A percentile compares a stretch with the other conserved stretches of the same genome.
Conservation (phyloP, 495 filamentous ascomycete genomes). For the Bacidia gigantensis region DNA sequence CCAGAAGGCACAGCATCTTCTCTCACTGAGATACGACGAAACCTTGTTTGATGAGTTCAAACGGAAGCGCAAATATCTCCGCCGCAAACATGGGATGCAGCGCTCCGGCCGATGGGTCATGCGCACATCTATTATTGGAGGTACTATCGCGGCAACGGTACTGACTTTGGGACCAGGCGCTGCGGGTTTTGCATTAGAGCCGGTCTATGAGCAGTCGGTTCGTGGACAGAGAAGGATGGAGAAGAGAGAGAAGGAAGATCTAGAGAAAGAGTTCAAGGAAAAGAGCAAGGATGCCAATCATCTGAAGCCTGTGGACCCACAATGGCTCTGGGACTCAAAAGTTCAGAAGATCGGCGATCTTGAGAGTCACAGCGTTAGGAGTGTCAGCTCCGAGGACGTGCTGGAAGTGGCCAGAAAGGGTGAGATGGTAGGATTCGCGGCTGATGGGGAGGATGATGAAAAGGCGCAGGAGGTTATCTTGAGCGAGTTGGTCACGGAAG, state of each 20-base stretch:
- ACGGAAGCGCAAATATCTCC: slow-evolving; percentile 4
- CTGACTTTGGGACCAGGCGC: slow-evolving; percentile 13
- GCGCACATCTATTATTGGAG: slow-evolving; percentile 8
- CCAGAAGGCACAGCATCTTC: background rate
- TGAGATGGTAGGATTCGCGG: too few species aligned
- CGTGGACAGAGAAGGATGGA: slow-evolving; percentile 1
- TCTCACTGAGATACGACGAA: slow-evolving; percentile 7
- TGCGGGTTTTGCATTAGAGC: slow-evolving; percentile 6
- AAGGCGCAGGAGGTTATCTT: too few species aligned
- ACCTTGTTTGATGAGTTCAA: slow-evolving; percentile 11
- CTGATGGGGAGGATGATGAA: too few species aligned
- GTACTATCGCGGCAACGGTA: slow-evolving; percentile 7
- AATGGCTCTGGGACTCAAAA: slow-evolving; percentile 4
- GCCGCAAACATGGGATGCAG: slow-evolving; percentile 2
- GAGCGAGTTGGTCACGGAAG: too few species aligned
- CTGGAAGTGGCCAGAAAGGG: too few species aligned
- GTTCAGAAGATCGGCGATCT: slow-evolving; percentile 7
- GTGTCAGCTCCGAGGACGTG: slow-evolving; percentile 1
- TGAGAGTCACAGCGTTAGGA: slow-evolving; percentile 1
- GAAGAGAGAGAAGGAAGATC: background rate
- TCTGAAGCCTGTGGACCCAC: background rate
- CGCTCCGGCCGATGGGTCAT: slow-evolving; percentile 7
- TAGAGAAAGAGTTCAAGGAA: slow-evolving; percentile 6
- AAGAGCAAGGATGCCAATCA: background rate
- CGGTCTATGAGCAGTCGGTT: slow-evolving; percentile 5